phyloP scores from a whole-genome alignment of 441 rosid genomes.

The Aquilaria agallochum region DNA sequence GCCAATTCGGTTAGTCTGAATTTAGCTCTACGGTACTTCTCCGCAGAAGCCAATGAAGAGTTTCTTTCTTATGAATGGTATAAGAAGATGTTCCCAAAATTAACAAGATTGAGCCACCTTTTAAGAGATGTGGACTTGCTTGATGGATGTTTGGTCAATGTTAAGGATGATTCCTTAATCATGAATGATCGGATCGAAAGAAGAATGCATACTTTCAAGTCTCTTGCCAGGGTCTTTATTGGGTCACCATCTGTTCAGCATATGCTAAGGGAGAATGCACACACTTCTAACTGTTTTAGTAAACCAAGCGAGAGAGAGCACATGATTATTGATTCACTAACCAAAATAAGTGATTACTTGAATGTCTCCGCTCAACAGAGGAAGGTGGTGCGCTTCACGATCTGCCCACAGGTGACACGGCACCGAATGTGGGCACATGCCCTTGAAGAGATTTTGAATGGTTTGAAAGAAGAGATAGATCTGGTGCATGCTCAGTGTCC shows the following conservation, averaged over 20 bases:
- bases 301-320: slow-evolving; percentile 51
- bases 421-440: slow-evolving; percentile 66
- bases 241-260: slow-evolving; percentile 62
- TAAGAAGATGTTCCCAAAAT: slow-evolving; percentile 39
- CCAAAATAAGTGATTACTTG: slow-evolving; percentile 50
- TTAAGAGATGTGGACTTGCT: slow-evolving; percentile 47
- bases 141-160: slow-evolving; percentile 56
- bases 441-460: slow-evolving; percentile 51
- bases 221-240: slow-evolving; percentile 55
- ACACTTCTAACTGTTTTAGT: slow-evolving; percentile 29
- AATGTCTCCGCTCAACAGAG: slow-evolving; percentile 64
- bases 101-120: slow-evolving; percentile 36
- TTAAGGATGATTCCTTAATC: slow-evolving; percentile 39
- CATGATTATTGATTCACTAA: slow-evolving; percentile 49
- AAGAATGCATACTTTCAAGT: slow-evolving; percentile 58
- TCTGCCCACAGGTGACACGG: slow-evolving; percentile 70
- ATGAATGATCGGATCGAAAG: slow-evolving; percentile 31
- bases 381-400: slow-evolving; percentile 51
- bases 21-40: slow-evolving; percentile 37
- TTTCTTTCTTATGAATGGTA: slow-evolving; percentile 44
- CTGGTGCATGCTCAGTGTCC: slow-evolving; percentile 29
- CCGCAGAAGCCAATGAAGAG: slow-evolving; percentile 30
- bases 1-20: slow-evolving; percentile 16
- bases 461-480: slow-evolving; percentile 50
- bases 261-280: slow-evolving; percentile 25